phyloP scores from a whole-genome alignment of 1,139 yeast genomes.

The Kurtzmaniella quercitrusa region DNA sequence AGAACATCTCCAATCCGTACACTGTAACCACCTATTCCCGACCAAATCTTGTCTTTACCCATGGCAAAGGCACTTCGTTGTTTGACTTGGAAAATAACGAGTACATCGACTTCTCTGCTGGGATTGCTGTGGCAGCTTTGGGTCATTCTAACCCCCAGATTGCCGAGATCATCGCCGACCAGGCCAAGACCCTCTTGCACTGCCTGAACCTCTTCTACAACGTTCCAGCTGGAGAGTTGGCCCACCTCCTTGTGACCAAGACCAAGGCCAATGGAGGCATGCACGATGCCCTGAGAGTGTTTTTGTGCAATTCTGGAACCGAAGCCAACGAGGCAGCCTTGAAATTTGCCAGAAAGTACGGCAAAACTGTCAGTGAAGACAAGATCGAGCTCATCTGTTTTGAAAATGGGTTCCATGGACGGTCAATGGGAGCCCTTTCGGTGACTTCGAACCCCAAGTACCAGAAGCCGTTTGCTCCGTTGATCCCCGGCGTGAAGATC shows the following conservation, averaged over 20 bases:
- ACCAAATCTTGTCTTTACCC: slow-evolving; percentile 66
- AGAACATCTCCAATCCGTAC: slow-evolving; percentile 45
- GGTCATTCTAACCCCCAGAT: slow-evolving; percentile 83
- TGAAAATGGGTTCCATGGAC: slow-evolving; percentile 87
- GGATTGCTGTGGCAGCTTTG: slow-evolving; percentile 92
- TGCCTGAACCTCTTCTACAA: slow-evolving; percentile 84
- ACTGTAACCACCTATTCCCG: slow-evolving; percentile 81
- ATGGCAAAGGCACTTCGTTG: slow-evolving; percentile 68
- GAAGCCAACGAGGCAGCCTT: slow-evolving; percentile 98
- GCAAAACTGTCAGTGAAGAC: slow-evolving; percentile 48
- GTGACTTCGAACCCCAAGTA: slow-evolving; percentile 92
- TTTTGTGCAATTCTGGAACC: slow-evolving; percentile 88
- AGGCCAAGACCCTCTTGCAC: slow-evolving; percentile 71
- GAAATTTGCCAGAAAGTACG: slow-evolving; percentile 89
- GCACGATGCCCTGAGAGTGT: slow-evolving; percentile 76
- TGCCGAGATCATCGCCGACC: slow-evolving; percentile 65
- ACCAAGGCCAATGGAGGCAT: slow-evolving; percentile 75
- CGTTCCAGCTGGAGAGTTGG: slow-evolving; percentile 76
- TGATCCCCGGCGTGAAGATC: slow-evolving; percentile 76
- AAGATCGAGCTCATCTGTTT: slow-evolving; percentile 83
- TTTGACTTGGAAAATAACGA: slow-evolving; percentile 76
- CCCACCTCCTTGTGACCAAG: slow-evolving; percentile 62
- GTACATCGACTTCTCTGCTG: slow-evolving; percentile 89
- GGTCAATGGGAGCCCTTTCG: slow-evolving; percentile 88
- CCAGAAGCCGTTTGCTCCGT: slow-evolving; percentile 84